Base-by-base conservation (phyloP, 75 land plant genomes). In the Larix kaempferi region DNA sequence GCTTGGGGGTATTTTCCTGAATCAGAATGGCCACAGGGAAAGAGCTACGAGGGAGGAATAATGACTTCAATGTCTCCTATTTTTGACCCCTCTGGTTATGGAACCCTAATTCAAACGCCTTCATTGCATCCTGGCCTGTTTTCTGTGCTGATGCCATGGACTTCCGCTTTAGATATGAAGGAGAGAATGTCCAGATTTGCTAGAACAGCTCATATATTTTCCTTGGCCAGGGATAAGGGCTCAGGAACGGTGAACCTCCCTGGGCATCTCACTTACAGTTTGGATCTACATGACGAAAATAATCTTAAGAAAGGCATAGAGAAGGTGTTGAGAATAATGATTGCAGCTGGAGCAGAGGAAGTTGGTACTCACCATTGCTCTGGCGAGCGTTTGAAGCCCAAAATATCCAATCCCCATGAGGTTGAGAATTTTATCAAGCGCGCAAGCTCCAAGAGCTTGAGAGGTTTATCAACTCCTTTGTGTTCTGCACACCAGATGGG, bases 401-500 rank as follows among this genome's bases (percentile, higher is more conserved):
- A 78, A 77, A 64, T 35, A 35, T 82, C 85, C 41, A 82, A 79
- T 58, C 71, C 73, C 0, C 63, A 78, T 17, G 86, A 87, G 66
- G 73, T 90, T 3, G 95, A 92, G 80, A 72, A 44, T 35, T 91
- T 88, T 59, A 80, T 92, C 59, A 82, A 67, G 39, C 71, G 83
- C 64, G 91, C 78, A 52, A 49, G 54, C 54, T 49, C 54, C 10
- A 89, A 88, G 76, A 26, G 82, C 17, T 11, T 84, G 58, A 77
- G 75, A 60, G 87, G 77, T 17, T 59, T 84, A 49, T 62, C 63
- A 16, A 80, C 84, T 16, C 88, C 93, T 16, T 49, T 94, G 25
- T 78, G 80, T 44, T 94, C 96, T 23, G 97, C 95, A 3, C 97
- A 94, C 72, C 97, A 94, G 76, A 93, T 94, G 96, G 90, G 98